A percentile compares a stretch with the other conserved stretches of the same genome.
phyloP scores from a whole-genome alignment of 1,139 yeast genomes.

The Meyerozyma carpophila region DNA sequence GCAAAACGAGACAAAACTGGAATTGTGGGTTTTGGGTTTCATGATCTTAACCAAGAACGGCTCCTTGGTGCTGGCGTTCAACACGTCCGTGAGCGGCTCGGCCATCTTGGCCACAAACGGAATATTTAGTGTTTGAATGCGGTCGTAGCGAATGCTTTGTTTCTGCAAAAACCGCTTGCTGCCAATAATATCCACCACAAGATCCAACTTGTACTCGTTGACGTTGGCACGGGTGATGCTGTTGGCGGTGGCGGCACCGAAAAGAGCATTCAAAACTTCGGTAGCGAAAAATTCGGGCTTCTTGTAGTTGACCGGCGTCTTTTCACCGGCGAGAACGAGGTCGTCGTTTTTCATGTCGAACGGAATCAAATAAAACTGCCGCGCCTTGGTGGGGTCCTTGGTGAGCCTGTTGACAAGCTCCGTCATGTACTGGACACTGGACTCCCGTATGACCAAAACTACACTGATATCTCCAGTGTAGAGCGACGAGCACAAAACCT shows the following conservation, averaged over 20 bases:
- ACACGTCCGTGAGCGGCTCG: slow-evolving; percentile 17
- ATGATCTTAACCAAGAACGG: slow-evolving; percentile 31
- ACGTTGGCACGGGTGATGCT: slow-evolving; percentile 18
- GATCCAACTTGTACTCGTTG: slow-evolving; percentile 28
- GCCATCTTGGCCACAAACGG: slow-evolving; percentile 21
- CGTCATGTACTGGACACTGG: slow-evolving; percentile 16
- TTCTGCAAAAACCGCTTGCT: slow-evolving; percentile 33
- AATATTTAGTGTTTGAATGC: slow-evolving; percentile 26
- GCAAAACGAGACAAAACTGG: slow-evolving; percentile 36
- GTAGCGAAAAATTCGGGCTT: slow-evolving; percentile 37
- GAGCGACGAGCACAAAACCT: slow-evolving; percentile 22
- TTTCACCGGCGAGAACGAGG: slow-evolving; percentile 33
- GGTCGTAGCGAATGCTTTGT: slow-evolving; percentile 21
- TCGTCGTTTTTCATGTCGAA: slow-evolving; percentile 35
- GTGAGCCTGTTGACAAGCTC: slow-evolving; percentile 18
- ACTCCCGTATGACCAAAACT: slow-evolving; percentile 30
- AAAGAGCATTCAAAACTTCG: slow-evolving; percentile 33
- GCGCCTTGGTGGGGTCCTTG: slow-evolving; percentile 17
- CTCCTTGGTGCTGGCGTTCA: slow-evolving; percentile 26
- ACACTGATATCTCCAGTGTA: slow-evolving; percentile 23
- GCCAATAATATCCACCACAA: slow-evolving; percentile 38
- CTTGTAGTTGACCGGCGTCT: slow-evolving; percentile 30
- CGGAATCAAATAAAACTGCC: slow-evolving; percentile 23
- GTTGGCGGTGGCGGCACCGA: slow-evolving; percentile 15
- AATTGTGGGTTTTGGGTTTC: slow-evolving; percentile 31